Conservation (phyloP, 2,329 filamentous ascomycete genomes). For the Botrytis medusae region DNA sequence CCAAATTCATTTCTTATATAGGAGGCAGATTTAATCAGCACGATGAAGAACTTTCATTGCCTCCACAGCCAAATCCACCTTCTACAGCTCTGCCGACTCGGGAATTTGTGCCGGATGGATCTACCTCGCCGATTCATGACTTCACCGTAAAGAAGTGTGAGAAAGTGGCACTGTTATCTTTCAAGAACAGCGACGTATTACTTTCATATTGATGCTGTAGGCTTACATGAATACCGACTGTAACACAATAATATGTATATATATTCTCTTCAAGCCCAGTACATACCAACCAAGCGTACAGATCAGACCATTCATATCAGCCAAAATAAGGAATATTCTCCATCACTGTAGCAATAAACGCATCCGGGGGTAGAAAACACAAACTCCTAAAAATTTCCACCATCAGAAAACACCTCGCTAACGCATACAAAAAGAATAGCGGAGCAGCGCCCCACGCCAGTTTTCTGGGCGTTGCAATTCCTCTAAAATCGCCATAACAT, state of each 20-base stretch:
- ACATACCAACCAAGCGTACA: not conserved
- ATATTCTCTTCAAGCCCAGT: not conserved
- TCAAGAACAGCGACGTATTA: not conserved
- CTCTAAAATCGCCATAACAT: not conserved
- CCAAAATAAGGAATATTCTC: conserved; percentile 3
- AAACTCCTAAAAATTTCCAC: conserved; percentile 17
- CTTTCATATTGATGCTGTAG: not conserved
- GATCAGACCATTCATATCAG: not conserved
- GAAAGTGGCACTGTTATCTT: too few relatives aligned
- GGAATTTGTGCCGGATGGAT: not conserved
- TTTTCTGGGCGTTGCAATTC: not conserved
- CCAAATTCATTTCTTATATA: not conserved
- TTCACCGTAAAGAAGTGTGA: not conserved
- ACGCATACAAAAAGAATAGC: conserved; percentile 12
- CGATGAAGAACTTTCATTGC: not conserved
- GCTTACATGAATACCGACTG: not conserved
- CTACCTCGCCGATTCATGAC: not conserved
- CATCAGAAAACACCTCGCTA: conserved; percentile 20
- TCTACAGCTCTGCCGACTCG: not conserved
- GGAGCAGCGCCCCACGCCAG: conserved; percentile 7
- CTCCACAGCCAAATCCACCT: not conserved
- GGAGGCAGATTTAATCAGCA: not conserved
- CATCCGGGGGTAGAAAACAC: conserved; percentile 5
- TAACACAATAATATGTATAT: not conserved
- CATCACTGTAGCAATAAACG: conserved; percentile 5